These are phyloP conservation scores for Colletotrichum tamarilloi DNA, from an alignment of 2,329 filamentous ascomycete genomes.

Conservation along the genomic window DNA sequence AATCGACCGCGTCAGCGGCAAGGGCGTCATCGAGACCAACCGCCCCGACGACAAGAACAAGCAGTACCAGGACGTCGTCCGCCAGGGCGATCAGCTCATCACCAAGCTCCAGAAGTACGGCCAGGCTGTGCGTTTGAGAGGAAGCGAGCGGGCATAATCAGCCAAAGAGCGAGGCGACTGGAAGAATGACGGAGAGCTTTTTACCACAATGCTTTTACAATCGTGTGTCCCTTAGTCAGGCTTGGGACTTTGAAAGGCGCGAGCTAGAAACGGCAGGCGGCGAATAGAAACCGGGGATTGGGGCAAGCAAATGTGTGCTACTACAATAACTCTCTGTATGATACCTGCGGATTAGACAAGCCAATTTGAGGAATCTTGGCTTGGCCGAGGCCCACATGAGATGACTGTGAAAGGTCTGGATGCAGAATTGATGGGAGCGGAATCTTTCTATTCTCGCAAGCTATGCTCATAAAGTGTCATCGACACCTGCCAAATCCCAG, in stretches of 20 bases:
- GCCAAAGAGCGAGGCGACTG: neutral
- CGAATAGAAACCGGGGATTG: slow-evolving; percentile 18
- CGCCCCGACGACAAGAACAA: slow-evolving; percentile 99
- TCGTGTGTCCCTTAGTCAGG: neutral
- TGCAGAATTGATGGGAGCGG: neutral
- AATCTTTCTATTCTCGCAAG: slow-evolving; percentile 26
- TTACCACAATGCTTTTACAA: neutral
- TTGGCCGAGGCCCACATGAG: neutral
- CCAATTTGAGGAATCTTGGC: slow-evolving; percentile 35
- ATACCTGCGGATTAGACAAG: slow-evolving; percentile 44
- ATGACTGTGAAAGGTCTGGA: neutral
- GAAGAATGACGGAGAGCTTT: neutral
- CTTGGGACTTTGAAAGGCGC: slow-evolving; percentile 3
- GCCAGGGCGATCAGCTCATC: slow-evolving; percentile 96
- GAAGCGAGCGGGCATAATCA: slow-evolving; percentile 86
- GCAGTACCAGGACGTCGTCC: slow-evolving; percentile 98
- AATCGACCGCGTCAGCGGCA: slow-evolving; percentile 95
- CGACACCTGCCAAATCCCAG: neutral
- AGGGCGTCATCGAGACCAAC: slow-evolving; percentile 98
- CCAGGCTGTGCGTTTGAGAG: slow-evolving; percentile 91
- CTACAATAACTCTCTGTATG: slow-evolving; percentile 44
- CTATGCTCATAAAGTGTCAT: slow-evolving; percentile 11
- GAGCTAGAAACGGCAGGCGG: slow-evolving; percentile 20
- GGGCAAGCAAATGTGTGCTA: slow-evolving; percentile 38
- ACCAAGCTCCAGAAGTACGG: slow-evolving; percentile 99